A percentile compares a stretch with the other conserved stretches of the same genome.
Evolutionary conservation across 306 rosid genomes (phyloP).

Genomic region (Ammopiptanthus mongolicus): DNA sequence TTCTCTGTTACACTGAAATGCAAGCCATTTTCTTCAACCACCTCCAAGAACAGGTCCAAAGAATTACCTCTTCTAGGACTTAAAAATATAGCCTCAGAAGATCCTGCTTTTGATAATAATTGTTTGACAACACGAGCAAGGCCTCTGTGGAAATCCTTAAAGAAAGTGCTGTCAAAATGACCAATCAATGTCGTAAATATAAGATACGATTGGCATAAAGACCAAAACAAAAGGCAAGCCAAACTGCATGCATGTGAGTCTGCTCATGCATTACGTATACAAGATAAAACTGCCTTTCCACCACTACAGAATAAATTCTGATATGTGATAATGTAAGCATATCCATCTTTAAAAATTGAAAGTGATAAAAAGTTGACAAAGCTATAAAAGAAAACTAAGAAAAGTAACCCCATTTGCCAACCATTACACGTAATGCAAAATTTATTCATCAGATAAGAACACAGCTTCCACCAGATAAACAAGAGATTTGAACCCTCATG

Average conservation of each 20-base stretch:
- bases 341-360: constrained; percentile 28
- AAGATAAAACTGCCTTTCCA: constrained; percentile 15
- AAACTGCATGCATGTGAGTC: constrained; percentile 31
- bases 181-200: constrained; percentile 20
- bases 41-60: constrained; percentile 56
- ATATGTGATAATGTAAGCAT: constrained; percentile 15
- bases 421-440: constrained; percentile 22
- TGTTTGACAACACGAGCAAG: constrained; percentile 56
- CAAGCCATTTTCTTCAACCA: constrained; percentile 53
- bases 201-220: constrained; percentile 34
- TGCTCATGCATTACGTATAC: constrained; percentile 26
- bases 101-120: constrained; percentile 44
- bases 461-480: constrained; percentile 23
- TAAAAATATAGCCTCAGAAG: constrained; percentile 62
- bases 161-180: constrained; percentile 68
- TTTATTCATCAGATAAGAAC: not conserved
- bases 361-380: constrained; percentile 16
- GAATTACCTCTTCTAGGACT: constrained; percentile 82
- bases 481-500: not conserved
- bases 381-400: constrained; percentile 20
- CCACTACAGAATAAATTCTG: constrained; percentile 26
- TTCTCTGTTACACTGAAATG: constrained; percentile 53
- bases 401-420: constrained; percentile 37
- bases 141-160: constrained; percentile 68
- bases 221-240: constrained; percentile 27